Evolutionary conservation across 2,329 filamentous ascomycete genomes (phyloP), one percentile per base, ranked within the genome.

Genomic region (Alternaria alternata): DNA sequence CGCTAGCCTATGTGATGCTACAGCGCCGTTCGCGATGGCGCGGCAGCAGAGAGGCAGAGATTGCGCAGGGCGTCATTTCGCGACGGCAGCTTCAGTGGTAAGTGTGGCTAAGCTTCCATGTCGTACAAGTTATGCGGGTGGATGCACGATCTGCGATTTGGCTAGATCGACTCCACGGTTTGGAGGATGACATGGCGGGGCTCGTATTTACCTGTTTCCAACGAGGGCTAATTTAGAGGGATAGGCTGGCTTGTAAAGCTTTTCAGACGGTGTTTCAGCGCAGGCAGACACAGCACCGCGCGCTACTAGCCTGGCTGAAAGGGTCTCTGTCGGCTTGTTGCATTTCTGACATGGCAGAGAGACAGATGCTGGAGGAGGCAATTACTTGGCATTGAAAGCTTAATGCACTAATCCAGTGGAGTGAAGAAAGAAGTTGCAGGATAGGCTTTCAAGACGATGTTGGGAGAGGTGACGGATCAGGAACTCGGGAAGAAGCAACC

Each of bases 241-340:
- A 67, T 63, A 91, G 89, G 82, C 81, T 94, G 60, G 89, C 88
- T 0, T 87, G 88, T 52, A 82, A 83, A 28, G 92, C 93, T 5
- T 96, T 96, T 70, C 76, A 82, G 46, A 80, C 83, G 52, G 88
- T 95, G 28, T 82, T 97, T 69, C 75, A 78, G 48, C 85, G 83
- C 67, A 92, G 90, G 75, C 93, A 96, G 82, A 89, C 89, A 34
- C 85, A 83, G 55, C 92, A 93, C 77, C 72, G 72, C 5, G 79
- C 79, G 30, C 84, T 94, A 14, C 78, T 97, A 58, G 76, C 74
- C 32, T 97, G 92, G 92, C 78, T 97, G 61, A 82, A 71, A 49
- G 59, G 46, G 52, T 75, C 77, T 62, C 65, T 81, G 62, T 62
- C 59, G 57, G 67, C 72, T 36, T 66, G 63, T 55, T 67, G 67